Evolutionary conservation across 805 yeast genomes (phyloP), one percentile per base, ranked within the genome.

Genomic region (Dipodascopsis tothii): DNA sequence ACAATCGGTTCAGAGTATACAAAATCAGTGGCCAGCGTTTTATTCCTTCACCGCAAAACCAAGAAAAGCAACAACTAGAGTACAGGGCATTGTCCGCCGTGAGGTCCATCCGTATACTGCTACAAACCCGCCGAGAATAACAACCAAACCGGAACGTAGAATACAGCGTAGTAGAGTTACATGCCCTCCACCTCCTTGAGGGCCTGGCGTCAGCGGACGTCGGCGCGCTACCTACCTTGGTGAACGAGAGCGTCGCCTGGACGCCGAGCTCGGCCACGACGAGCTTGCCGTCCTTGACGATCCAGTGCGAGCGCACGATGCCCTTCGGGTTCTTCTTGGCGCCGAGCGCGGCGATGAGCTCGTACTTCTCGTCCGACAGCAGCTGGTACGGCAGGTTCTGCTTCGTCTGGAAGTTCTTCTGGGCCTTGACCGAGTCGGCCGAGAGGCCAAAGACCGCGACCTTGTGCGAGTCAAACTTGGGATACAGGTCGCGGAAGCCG

Each of bases 281-380:
- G 54, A 87, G 70, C 50, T 76, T 72, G 11, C 96, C 96, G 58
- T 85, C 80, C 34, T 72, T 75, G 62, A 92, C 83, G 35, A 90
- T 74, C 85, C 94, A 88, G 60, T 90, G 95, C n/a, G 95, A 84
- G 60, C 98, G 76, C 43, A 79, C 75, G 39, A 82, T 76, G 3
- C 95, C 94, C 17, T 70, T 64, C 25, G 94, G 86, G 1, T 70
- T 58, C 68, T 88, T 90, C 57, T 80, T 82, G 19, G 94, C 95
- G 3, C 96, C 96, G 49, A 92, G 69, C 2, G 71, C 61, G 0
- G 78, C 80, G 55, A 92, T 77, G 48, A 90, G 69, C 52, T 76
- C 70, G 59, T 74, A 77, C 35, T 73, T 56, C 2, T 95, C 86
- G 61, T 90, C 98, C 50, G 82, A 72, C 50, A 92, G 67, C 55